Conservation (phyloP, 345 rosid species). For the Cardamine occulta region DNA sequence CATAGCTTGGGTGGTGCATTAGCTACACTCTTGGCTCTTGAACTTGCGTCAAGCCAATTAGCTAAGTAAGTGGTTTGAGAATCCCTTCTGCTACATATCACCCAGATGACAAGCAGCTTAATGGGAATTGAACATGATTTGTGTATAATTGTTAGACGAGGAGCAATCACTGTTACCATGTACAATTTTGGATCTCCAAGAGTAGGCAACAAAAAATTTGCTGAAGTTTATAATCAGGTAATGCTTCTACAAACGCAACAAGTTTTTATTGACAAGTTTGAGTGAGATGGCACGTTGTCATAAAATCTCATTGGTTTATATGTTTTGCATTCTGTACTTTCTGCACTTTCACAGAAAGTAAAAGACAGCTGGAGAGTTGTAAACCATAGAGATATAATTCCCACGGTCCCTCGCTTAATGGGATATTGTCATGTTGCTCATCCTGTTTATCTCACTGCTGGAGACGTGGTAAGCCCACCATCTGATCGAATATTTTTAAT, state of each 20-base stretch:
- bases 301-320: slow-evolving; percentile 15
- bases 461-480: slow-evolving; percentile 60
- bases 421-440: slow-evolving; percentile 98
- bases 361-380: slow-evolving; percentile 96
- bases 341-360: slow-evolving; percentile 63
- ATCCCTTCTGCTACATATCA: slow-evolving; percentile 23
- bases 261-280: slow-evolving; percentile 18
- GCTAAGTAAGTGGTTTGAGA: slow-evolving; percentile 58
- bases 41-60: slow-evolving; percentile 88
- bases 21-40: slow-evolving; percentile 90
- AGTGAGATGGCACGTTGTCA: slow-evolving; percentile 1
- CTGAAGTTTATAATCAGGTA: slow-evolving; percentile 89
- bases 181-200: slow-evolving; percentile 98
- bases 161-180: slow-evolving; percentile 78
- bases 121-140: slow-evolving; percentile 25
- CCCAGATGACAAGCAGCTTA: background rate
- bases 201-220: slow-evolving; percentile 90
- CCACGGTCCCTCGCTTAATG: slow-evolving; percentile 94
- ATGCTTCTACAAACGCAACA: slow-evolving; percentile 13
- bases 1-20: slow-evolving; percentile 98
- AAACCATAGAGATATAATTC: slow-evolving; percentile 96
- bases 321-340: slow-evolving; percentile 13
- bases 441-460: slow-evolving; percentile 82
- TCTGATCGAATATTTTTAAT: background rate
- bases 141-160: slow-evolving; percentile 53